Base-by-base conservation (phyloP, 1,139 yeast species). In the Pichia norvegensis region DNA sequence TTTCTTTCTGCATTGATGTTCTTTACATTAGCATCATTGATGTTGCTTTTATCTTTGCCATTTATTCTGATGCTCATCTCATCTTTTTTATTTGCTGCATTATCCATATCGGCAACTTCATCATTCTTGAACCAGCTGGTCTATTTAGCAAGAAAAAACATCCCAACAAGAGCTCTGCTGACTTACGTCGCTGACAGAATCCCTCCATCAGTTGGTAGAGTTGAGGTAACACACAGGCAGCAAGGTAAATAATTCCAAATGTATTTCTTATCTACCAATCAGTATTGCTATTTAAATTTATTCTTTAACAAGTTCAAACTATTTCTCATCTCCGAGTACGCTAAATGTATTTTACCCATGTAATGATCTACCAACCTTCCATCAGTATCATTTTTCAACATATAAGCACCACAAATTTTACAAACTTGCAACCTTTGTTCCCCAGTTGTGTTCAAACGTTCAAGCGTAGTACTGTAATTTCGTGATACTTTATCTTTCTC, bases 341-440 rank as follows among this genome's bases (percentile, higher is more conserved):
- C 92, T 55, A 85, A 64, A 65, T 90, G 97, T 46, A 85, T 77
- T 56, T 86, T 88, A 5, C 98, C 98, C 33, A 82, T 68, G 61
- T 87, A 88, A 65, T 92, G 98, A 59, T 87, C 97, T 0, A 95
- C 95, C 55, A 92, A 69, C 53, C 97, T 73, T 58, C 92, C 71
- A 62, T 90, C 97, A 52, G 85, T 86, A 63, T 92, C 98, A 47
- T 88, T 69, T 50, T 95, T 70, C 4, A 95, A 85, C 46, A 92
- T 69, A 61, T 83, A 87, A 0, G 96, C 96, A 0, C 96, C 97
- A 67, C 98, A 92, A 2, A 79, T 81, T 54, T 79, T 85, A 66
- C 98, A 92, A 0, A 87, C 95, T 62, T 88, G 97, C 43, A 90
- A 69, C 60, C 85, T 85, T 58, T 90, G 97, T 59, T 85, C 95